Conservation (phyloP, 805 yeast species). For the Ogataea nitratoaversa region DNA sequence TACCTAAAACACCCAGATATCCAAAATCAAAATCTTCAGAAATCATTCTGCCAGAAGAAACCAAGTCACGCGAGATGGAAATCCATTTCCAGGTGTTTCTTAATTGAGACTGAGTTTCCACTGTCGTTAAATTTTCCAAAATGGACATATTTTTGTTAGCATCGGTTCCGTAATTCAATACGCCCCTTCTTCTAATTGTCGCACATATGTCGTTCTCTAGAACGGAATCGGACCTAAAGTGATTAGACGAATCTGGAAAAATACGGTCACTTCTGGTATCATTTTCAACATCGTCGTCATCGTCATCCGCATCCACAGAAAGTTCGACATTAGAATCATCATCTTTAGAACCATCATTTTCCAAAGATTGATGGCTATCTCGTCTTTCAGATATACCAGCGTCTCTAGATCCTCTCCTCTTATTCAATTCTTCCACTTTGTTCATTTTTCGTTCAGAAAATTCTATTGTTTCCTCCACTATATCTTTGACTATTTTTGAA, state of each 20-base stretch:
- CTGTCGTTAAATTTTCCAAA: slow-evolving; percentile 45
- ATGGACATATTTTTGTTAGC: slow-evolving; percentile 59
- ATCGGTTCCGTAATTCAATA: slow-evolving; percentile 66
- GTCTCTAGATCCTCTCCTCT: slow-evolving; percentile 2
- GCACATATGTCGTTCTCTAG: slow-evolving; percentile 71
- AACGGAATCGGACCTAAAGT: slow-evolving; percentile 29
- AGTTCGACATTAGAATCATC: slow-evolving; percentile 7
- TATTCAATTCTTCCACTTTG: slow-evolving; percentile 4
- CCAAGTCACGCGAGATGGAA: slow-evolving; percentile 61
- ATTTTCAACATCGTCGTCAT: slow-evolving; percentile 11
- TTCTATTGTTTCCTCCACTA: slow-evolving; percentile 15
- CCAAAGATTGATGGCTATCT: background rate
- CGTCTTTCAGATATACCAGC: background rate
- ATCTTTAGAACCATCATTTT: slow-evolving; percentile 3
- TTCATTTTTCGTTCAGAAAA: slow-evolving; percentile 4
- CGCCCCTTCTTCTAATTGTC: slow-evolving; percentile 67
- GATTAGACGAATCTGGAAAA: slow-evolving; percentile 23
- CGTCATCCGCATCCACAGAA: slow-evolving; percentile 28
- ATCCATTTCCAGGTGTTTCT: slow-evolving; percentile 93
- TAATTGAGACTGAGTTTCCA: slow-evolving; percentile 53
- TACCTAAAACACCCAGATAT: slow-evolving; percentile 81
- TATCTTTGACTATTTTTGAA: slow-evolving; percentile 38
- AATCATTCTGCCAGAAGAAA: slow-evolving; percentile 61
- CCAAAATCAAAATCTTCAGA: slow-evolving; percentile 74
- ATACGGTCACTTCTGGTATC: slow-evolving; percentile 20